Evolutionary conservation across 2,329 filamentous ascomycete genomes (phyloP).

Genomic region (Orbilia javanica): DNA sequence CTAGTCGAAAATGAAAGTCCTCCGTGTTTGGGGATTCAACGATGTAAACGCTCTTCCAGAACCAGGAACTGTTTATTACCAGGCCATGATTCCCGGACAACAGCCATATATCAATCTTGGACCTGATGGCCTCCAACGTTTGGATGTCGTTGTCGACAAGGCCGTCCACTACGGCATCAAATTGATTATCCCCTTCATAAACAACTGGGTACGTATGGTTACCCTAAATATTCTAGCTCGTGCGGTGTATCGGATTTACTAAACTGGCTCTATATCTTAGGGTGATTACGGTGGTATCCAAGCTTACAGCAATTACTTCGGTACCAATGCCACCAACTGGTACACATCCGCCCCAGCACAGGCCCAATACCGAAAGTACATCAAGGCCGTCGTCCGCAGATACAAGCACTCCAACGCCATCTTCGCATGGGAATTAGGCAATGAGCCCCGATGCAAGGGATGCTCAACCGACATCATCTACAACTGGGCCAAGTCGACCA

Average conservation of each 20-base stretch:
- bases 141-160: slow-evolving; percentile 74
- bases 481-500: slow-evolving; percentile 72
- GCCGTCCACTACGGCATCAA: slow-evolving; percentile 74
- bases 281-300: slow-evolving; percentile 56
- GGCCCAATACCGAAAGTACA: slow-evolving; percentile 74
- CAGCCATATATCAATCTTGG: slow-evolving; percentile 60
- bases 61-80: slow-evolving; percentile 51
- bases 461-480: slow-evolving; percentile 72
- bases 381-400: slow-evolving; percentile 72
- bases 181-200: slow-evolving; percentile 76
- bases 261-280: slow-evolving; percentile 17
- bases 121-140: slow-evolving; percentile 70
- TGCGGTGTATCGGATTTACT: too few species aligned
- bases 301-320: slow-evolving; percentile 68
- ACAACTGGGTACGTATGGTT: slow-evolving; percentile 71
- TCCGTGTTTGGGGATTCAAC: slow-evolving; percentile 75
- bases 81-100: slow-evolving; percentile 44
- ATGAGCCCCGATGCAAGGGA: slow-evolving; percentile 75
- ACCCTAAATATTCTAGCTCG: background rate
- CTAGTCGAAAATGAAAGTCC: slow-evolving; percentile 71
- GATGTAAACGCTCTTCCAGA: slow-evolving; percentile 65
- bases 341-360: slow-evolving; percentile 71
- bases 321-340: slow-evolving; percentile 69
- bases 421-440: slow-evolving; percentile 77
- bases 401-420: slow-evolving; percentile 73